Base-by-base conservation (phyloP, 2,329 filamentous ascomycete species). In the Exophiala oligosperma region DNA sequence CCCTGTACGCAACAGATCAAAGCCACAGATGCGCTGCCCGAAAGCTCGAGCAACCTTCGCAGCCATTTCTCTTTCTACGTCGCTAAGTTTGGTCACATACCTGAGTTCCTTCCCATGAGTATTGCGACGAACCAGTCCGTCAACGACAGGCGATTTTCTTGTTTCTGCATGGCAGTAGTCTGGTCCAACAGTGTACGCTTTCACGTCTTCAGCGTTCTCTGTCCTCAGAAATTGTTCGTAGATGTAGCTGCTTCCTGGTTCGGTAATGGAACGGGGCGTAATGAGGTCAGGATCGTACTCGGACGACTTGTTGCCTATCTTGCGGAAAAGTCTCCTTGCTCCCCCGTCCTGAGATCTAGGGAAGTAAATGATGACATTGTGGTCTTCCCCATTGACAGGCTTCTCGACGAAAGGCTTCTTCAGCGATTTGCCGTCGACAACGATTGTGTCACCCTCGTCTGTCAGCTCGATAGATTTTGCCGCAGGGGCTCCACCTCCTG, bases 321-420 rank as follows among this genome's bases (percentile, higher is more conserved):
- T 99, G 57, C 94, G 84, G 76, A 99, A 99, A 2, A 99, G 83
- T 66, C 93, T 90, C 58, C 95, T 84, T 26, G 92, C 95, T 59
- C 94, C 94, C 49, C 90, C 84, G 43, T 90, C 89, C 57, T 77
- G 71, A 60, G 74, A 73, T 62, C 87, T 89, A 23, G 93, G 91
- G 69, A 95, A 97, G 76, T 97, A 99, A 56, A 99, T 97, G 75
- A 96, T 89, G 68, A 99, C 96, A 72, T 99, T 99, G 77, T 99
- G 94, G 69, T 99, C 93, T 75, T 99, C 94, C 35, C 94, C 94
- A 70, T 91, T 97, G n/a, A 92, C 92, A 0, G 94, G 94, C 73
- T 99, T 99, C 72, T 99, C 94, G 38, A 99, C 94, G 70, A 99
- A 99, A 0, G 94, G 94, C 71, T 99, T 99, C 67, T 83, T 88